Base-by-base conservation (phyloP, 352 stramenopile genomes). In the Phytopythium mirpurense region DNA sequence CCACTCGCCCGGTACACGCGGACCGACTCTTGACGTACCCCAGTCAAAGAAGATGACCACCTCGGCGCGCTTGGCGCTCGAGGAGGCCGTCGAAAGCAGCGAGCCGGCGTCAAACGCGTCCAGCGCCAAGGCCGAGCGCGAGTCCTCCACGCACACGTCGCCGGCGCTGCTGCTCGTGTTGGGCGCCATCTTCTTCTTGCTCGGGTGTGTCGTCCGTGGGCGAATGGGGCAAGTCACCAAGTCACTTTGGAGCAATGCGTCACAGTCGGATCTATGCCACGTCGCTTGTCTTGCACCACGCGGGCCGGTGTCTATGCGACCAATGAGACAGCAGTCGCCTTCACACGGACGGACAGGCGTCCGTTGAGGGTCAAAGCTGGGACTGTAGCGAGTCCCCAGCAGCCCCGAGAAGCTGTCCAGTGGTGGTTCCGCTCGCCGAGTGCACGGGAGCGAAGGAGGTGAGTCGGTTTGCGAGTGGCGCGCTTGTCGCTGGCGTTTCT, bases 31-130 rank as follows among this genome's bases (percentile, higher is more conserved):
- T 18, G 11, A 24, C 73, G 62, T 76, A 93, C 82, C 82, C 82
- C 82, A 93, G 59, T 93, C 82, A 55, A 93, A 88, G 65, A 93
- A 90, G 64, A 93, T 86, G 61, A 93, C 69, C 8, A 78, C 71
- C 54, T 87, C 64, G 27, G 63, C 57, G 56, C 76, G 70, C 43
- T 86, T 72, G 57, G 49, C 63, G 51, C 16, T 68, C 23, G 41
- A 31, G 12, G 51, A 38, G 49, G 64, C 42, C 19, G 69, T 51
- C 36, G 64, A 66, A 41, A 66, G n/a, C 41, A 74, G 55, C 49
- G 63, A 52, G 54, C 50, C 52, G 40, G 75, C 68, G 54, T 89
- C 75, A 50, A 73, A 86, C 56, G 67, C 68, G 41, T 83, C 71
- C 37, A 87, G 65, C 44, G 70, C 55, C 34, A 85, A 61, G 57